Conservation (phyloP, 305 asterid genomes). For the Solanum hybrid region DNA sequence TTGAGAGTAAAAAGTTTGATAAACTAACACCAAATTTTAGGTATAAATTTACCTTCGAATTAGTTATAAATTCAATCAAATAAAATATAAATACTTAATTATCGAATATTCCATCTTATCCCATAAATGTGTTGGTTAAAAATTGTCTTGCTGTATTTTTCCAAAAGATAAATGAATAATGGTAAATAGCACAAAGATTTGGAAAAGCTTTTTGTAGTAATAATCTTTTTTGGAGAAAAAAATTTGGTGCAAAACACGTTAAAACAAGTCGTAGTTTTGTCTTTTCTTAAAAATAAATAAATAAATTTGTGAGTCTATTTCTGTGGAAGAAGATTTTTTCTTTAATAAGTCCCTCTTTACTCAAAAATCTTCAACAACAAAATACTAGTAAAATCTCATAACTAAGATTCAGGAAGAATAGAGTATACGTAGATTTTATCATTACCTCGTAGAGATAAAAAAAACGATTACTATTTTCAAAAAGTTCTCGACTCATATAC, state of each 20-base stretch:
- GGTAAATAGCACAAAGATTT: neutral
- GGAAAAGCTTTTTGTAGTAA: neutral
- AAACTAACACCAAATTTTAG: neutral
- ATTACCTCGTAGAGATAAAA: too few species aligned
- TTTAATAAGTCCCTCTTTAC: neutral
- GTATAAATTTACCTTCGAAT: neutral
- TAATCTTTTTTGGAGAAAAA: neutral
- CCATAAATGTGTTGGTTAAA: neutral
- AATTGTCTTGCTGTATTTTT: neutral
- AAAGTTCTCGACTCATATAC: neutral
- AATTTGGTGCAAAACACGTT: neutral
- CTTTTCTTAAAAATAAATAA: neutral
- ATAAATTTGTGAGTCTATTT: neutral
- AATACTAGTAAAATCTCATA: neutral
- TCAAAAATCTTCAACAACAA: neutral
- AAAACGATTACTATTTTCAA: accelerated
- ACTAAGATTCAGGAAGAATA: accelerated
- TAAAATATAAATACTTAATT: neutral
- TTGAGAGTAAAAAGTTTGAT: too few species aligned
- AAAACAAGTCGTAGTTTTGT: neutral
- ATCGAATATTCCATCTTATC: neutral
- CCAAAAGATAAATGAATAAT: neutral
- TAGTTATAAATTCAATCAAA: neutral
- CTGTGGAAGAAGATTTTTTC: neutral
- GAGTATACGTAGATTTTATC: too few species aligned